Evolutionary conservation across 768 basidiomycete species (phyloP), one percentile per base, ranked within the genome.

Genomic region (Mycena crocata): DNA sequence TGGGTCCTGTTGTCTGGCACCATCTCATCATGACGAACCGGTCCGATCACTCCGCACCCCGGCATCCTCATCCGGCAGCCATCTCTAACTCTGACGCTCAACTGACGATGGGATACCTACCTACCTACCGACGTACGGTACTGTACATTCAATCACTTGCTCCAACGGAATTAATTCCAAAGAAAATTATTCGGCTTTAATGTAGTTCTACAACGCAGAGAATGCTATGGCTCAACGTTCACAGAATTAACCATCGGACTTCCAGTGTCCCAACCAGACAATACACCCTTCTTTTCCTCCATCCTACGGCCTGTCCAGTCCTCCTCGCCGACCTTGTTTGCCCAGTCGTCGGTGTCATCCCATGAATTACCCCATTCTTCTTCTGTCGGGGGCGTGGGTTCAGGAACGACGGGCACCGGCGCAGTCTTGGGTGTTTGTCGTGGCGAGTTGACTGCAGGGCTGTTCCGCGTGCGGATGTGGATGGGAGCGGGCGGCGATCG

Each of bases 291-390:
- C 75, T 74, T 80, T 67, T 78, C 78, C 48, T 79, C 82, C 49
- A 80, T 67, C 68, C 81, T 75, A 61, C 77, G 74, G 3, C 80
- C 82, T 23, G 81, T 82, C 84, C 81, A 82, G 21, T 86, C 85
- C 52, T 86, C 86, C 51, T 85, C 84, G 0, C 79, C 81, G 1
- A 80, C 80, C 57, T 79, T 77, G 39, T 83, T 81, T 17, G 80
- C 86, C 89, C 87, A 90, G 50, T 88, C 86, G 46, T 82, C 82
- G 30, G 77, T 67, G 63, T 83, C 87, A 73, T 83, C 84, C 80
- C 86, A 86, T 64, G 84, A 84, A 56, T 87, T 83, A 23, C 81
- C 81, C 89, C 85, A 87, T 48, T 34, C 60, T 44, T 62, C 66
- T 32, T 79, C 78, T 51, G 75, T 71, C 62, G 71, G 63, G 37